phyloP scores from a whole-genome alignment of 23 red algal genomes.

The Gracilaria vermiculophylla region DNA sequence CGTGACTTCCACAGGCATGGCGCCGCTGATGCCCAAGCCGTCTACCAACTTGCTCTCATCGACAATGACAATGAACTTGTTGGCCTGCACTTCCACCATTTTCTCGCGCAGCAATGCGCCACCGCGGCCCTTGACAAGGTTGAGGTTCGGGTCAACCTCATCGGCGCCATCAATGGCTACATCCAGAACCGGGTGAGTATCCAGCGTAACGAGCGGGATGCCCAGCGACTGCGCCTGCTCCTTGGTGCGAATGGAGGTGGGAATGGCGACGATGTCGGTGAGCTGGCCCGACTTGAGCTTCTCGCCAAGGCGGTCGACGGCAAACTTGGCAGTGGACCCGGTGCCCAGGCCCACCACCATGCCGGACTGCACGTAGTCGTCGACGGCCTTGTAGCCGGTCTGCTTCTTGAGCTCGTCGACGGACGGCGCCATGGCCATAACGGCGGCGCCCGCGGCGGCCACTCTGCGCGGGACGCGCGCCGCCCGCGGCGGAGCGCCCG shows the following conservation, averaged over 20 bases:
- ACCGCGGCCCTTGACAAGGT: slow-evolving; percentile 97
- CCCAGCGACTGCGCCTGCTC: slow-evolving; percentile 83
- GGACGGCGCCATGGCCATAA: slow-evolving; percentile 32
- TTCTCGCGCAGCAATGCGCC: slow-evolving; percentile 96
- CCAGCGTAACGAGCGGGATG: slow-evolving; percentile 88
- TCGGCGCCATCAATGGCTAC: slow-evolving; percentile 99
- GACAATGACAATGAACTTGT: slow-evolving; percentile 97
- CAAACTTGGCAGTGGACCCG: slow-evolving; percentile 93
- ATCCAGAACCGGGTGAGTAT: slow-evolving; percentile 90
- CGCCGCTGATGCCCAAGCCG: slow-evolving; percentile 90
- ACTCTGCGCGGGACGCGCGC: not conserved
- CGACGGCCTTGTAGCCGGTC: slow-evolving; percentile 89
- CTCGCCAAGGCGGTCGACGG: slow-evolving; percentile 94
- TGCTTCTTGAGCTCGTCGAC: slow-evolving; percentile 91
- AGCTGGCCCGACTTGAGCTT: slow-evolving; percentile 81
- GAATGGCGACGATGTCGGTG: slow-evolving; percentile 86
- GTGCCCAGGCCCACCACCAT: slow-evolving; percentile 98
- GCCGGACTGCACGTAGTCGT: slow-evolving; percentile 94
- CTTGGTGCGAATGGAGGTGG: slow-evolving; percentile 91
- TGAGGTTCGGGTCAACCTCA: slow-evolving; percentile 82
- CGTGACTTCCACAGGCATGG: slow-evolving; percentile 99
- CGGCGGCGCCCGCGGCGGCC: not conserved
- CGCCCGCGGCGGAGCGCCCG: not conserved
- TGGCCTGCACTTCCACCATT: slow-evolving; percentile 97
- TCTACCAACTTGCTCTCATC: slow-evolving; percentile 94